Evolutionary conservation across 495 filamentous ascomycete genomes (phyloP), one percentile per base, ranked within the genome.

Genomic region (Penicillium longicatenatum): DNA sequence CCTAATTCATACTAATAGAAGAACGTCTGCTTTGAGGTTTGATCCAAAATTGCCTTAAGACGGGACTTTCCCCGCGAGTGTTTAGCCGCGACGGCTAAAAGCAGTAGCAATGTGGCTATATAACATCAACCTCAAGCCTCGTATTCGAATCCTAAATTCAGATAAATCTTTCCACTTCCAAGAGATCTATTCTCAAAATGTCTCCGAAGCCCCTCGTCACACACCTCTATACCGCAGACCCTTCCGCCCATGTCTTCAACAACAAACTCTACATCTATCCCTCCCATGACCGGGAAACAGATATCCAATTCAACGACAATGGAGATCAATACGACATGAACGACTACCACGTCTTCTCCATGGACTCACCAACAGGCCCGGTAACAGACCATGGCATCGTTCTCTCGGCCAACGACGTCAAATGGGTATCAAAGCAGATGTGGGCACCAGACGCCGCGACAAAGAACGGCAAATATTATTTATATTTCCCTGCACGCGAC

Each of bases 281-380:
- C 26, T 79, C 78, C 0, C 68, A 79, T 35, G 80, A 79, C 46
- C 68, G 68, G 22, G 61, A 71, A 47, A 79, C 77, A 19, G 68
- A 69, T 31, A 70, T 79, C 50, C 61, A 71, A 48, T 87, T 87
- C 63, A 89, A 90, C 78, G 88, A 91, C 78, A 88, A 88, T 78
- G 88, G 88, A 70, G 88, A 90, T 75, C 88, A 91, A 70, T 91
- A 90, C 70, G 88, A 87, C 76, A 91, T 91, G 88, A 73, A 68
- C 12, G 77, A 79, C 60, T 75, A 82, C 61, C 77, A 83, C 58
- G 80, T 81, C 55, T 78, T 80, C 64, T 81, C 78, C 1, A 74
- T 79, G 58, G 60, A 70, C 33, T 67, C 67, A 17, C 51, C 74
- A 41, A 59, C 70, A 47, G 63, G 73, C 17, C 71, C 72, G 53